These are phyloP conservation scores for Aspergillus pseudoviridinutans DNA, from an alignment of 2,329 filamentous ascomycete species.

Conservation along the genomic window DNA sequence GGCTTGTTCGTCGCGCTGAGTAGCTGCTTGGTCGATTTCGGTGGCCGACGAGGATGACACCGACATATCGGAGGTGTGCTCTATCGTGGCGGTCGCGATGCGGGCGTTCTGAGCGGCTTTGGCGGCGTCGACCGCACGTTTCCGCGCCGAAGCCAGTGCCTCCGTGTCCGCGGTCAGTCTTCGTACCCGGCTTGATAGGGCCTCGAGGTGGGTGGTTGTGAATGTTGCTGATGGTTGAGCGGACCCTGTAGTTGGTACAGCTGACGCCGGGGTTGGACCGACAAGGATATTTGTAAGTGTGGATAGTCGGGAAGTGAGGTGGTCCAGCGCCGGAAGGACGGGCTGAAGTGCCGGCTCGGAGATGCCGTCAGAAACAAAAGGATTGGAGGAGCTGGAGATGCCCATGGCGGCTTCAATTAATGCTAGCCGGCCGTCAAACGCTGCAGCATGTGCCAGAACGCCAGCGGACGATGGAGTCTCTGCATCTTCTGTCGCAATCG, in stretches of 20 bases:
- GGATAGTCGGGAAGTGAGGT: constrained; percentile 74
- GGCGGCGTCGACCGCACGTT: constrained; percentile 40
- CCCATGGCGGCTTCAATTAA: constrained; percentile 78
- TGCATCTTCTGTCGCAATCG: constrained; percentile 5
- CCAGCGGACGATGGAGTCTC: constrained; percentile 36
- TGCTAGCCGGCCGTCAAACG: constrained; percentile 79
- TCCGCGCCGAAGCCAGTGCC: constrained; percentile 40
- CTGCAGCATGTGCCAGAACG: constrained; percentile 72
- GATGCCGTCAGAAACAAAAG: constrained; percentile 46
- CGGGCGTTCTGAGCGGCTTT: constrained; percentile 40
- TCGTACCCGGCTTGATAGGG: constrained; percentile 40
- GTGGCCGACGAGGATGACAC: constrained; percentile 37
- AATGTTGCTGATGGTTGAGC: constrained; percentile 22
- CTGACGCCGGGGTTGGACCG: constrained; percentile 30
- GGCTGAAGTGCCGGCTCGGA: constrained; percentile 53
- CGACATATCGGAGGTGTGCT: constrained; percentile 22
- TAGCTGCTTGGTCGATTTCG: constrained; percentile 51
- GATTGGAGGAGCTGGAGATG: constrained; percentile 64
- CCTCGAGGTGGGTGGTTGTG: constrained; percentile 42
- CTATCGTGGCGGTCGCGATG: constrained; percentile 29
- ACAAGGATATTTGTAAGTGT: constrained; percentile 57
- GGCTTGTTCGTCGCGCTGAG: constrained; percentile 60
- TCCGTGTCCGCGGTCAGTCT: constrained; percentile 45
- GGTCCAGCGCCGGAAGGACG: constrained; percentile 76
- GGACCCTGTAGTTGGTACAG: constrained; percentile 17